Evolutionary conservation across 345 rosid genomes (phyloP), one percentile per base, ranked within the genome.

Genomic region (Hibiscus mutabilis): DNA sequence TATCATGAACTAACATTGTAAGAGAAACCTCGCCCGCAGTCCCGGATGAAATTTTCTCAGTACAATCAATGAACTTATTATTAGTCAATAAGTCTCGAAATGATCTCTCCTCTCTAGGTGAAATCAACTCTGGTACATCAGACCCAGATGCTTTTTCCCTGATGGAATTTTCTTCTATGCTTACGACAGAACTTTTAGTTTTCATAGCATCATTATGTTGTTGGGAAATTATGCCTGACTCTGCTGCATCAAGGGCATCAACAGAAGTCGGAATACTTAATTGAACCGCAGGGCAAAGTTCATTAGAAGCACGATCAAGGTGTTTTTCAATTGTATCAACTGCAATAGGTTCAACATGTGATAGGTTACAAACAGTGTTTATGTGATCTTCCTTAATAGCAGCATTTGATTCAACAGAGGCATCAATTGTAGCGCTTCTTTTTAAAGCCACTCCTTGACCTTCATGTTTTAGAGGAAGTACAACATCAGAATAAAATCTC

Each of bases 401-500:
- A 19, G 74, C 72, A 51, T 56, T 71, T 18, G 75, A 59, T 40
- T 77, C 60, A 18, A 73, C 42, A 60, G 31, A 9, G 33, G 65
- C 5, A 49, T 59, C 68, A 60, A 56, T 29, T 3, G 31, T 62
- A 59, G 51, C 75, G 70, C 69, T 77, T 66, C 22, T 64, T 73
- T 77, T 60, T 11, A 27, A 57, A 58, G 64, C 70, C 63, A 24
- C 68, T 40, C 59, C 80, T 71, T 77, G 75, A 51, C 66, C 73
- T 74, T 78, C 82, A 49, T 49, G 74, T 69, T 75, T 79, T 66
- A 57, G 73, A 60, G 80, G 77, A 47, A 75, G 82, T 16, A 81
- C 74, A 37, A 83, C 82, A 49, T 65, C 84, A 62, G 86, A 63
- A 74, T 64, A 85, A n/a, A 83, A 75, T 37, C 68, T 81, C 74